Percentiles rank a stretch among this genome's conserved stretches.
Evolutionary conservation across 2,329 filamentous ascomycete species (phyloP).

Genomic region (Xylaria sp.): DNA sequence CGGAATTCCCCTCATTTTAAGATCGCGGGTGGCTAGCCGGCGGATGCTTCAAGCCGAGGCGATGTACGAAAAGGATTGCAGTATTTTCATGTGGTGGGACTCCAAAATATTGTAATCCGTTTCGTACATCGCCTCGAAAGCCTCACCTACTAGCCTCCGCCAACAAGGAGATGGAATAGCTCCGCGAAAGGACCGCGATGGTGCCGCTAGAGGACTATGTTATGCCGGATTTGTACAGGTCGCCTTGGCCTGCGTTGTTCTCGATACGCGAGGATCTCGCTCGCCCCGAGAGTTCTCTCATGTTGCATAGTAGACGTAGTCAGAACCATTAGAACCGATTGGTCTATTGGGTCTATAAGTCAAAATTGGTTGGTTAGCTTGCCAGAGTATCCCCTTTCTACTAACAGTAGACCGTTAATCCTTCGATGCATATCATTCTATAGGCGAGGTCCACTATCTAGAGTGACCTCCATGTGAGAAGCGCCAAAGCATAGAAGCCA

Average conservation of each 20-base stretch:
- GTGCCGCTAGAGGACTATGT: conserved; percentile 26
- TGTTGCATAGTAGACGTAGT: neutral
- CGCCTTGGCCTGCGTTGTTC: neutral
- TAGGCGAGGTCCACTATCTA: too few relatives aligned
- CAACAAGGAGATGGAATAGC: conserved; percentile 18
- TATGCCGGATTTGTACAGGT: conserved; percentile 5
- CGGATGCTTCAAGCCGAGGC: conserved; percentile 2
- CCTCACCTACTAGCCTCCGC: conserved; percentile 14
- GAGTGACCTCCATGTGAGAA: neutral
- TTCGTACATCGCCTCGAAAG: neutral
- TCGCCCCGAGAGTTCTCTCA: neutral
- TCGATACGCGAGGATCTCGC: neutral
- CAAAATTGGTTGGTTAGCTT: neutral
- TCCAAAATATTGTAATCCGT: too few relatives aligned
- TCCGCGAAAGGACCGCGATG: conserved; percentile 35
- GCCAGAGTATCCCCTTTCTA: neutral
- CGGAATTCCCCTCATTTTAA: conserved; percentile 28
- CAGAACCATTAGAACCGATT: neutral
- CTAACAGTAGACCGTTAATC: neutral
- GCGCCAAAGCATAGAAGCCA: neutral
- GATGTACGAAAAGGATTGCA: too few relatives aligned
- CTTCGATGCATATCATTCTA: neutral
- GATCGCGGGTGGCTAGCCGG: conserved; percentile 16
- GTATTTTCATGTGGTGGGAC: too few relatives aligned
- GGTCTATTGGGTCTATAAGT: neutral